Evolutionary conservation across 306 rosid species (phyloP).

Genomic region (Ziziphus jujuba): DNA sequence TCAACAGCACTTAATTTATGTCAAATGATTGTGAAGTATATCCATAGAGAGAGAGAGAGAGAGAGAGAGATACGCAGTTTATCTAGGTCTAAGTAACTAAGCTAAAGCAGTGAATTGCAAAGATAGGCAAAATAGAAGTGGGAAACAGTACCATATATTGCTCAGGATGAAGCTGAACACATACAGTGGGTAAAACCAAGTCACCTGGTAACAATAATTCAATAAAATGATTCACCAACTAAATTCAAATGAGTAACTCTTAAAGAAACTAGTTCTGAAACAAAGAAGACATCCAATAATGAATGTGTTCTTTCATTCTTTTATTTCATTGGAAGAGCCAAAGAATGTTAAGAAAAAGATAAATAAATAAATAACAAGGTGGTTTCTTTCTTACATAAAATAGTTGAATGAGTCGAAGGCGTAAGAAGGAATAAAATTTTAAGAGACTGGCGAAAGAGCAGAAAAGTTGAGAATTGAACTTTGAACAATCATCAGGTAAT

Average conservation of each 20-base stretch:
- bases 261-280: neutral
- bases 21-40: neutral
- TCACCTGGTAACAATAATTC: conserved; percentile 47
- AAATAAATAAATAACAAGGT: neutral
- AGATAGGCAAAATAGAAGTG: conserved; percentile 3
- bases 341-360: neutral
- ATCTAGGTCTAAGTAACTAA: neutral
- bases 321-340: neutral
- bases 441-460: conserved; percentile 47
- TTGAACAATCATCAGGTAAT: conserved; percentile 64
- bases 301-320: neutral
- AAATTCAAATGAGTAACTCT: neutral
- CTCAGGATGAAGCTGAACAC: conserved; percentile 82
- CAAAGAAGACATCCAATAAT: neutral
- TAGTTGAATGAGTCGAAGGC: conserved; percentile 59
- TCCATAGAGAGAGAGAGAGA: neutral
- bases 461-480: conserved; percentile 41
- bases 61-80: conserved; percentile 1
- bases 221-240: conserved; percentile 11
- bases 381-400: conserved; percentile 77
- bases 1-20: neutral
- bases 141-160: conserved; percentile 62
- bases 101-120: conserved; percentile 11
- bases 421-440: conserved; percentile 68
- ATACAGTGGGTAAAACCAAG: conserved; percentile 90